Evolutionary conservation across 2,329 filamentous ascomycete species (phyloP), one percentile per base, ranked within the genome.

Genomic region (Epichloe typhina): DNA sequence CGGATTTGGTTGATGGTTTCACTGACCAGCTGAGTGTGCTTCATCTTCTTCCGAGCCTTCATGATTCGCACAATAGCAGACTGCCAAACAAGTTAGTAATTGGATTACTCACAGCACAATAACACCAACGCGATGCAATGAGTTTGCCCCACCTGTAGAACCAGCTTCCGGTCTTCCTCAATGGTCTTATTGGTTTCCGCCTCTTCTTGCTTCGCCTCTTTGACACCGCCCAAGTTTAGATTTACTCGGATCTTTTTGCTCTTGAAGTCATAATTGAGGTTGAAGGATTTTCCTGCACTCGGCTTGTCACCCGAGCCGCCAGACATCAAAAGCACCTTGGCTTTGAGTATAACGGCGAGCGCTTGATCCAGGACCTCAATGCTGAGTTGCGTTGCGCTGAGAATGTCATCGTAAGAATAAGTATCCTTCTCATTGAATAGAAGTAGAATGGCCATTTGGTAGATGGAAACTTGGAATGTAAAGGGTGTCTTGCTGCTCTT

Each of bases 161-260:
- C 79, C 54, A 98, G 75, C 71, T 97, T 97, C 55, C 93, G 81
- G 67, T 98, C 93, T 69, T 98, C 93, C 72, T 98, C 93, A 59
- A 98, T 96, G 3, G 89, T 97, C 80, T 98, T 98, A 75, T 97
- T 95, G 6, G 93, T 98, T 65, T 98, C 93, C 55, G 88, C 90
- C 57, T 89, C 86, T 68, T 98, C 93, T 56, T 93, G 87, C 76
- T 96, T 97, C 64, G 91, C 84, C 70, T 98, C 94, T 36, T 89
- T 86, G 72, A 95, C 93, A 70, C 95, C 90, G 52, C 83, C 85
- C 50, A 97, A 84, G 68, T 98, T 98, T 50, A 98, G 75, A 64
- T 98, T 98, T 61, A 97, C 84, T 63, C 95, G 89, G 60, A 96
- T 83, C 76, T 97, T 98, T 78, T 98, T 98, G 73, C 83, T 89